Evolutionary conservation across 2,329 filamentous ascomycete species (phyloP), one percentile per base, ranked within the genome.

Genomic region (Erysiphe pulchra): DNA sequence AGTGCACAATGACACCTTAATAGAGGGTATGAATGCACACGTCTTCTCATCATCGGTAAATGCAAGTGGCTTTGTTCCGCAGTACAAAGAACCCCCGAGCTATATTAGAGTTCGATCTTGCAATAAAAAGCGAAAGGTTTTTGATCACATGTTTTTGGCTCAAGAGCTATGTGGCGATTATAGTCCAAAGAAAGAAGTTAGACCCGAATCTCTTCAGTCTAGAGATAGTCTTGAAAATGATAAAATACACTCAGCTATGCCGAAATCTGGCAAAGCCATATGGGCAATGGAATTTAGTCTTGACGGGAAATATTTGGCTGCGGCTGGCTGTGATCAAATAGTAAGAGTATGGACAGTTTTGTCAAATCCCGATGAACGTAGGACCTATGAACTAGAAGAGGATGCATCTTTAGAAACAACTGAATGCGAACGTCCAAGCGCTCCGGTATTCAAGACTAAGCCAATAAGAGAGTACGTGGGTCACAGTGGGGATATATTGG

Each of bases 211-310:
- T 12, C 16, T 33, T 12, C n/a, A 13, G 17, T 24, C 30, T 11
- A 24, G 24, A 12, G 14, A n/a, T 37, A n/a, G 14, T 2, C 14
- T n/a, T 37, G 17, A 37, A 37, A 37, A n/a, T 17, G 34, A 37
- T 10, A 54, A 33, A 62, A 61, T 40, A 46, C 50, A 11, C 51
- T 53, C 17, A 51, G 49, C 18, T 44, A 54, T 54, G 46, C 18
- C 51, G 32, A 56, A 53, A 20, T 45, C 49, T 9, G 48, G 66
- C 34, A 71, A 80, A 49, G 85, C 90, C 0, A 77, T 93, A 32
- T 98, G 90, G 90, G 78, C 87, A 0, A 74, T 83, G 50, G 82
- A 90, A 55, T 95, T 95, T 56, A 95, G 87, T 56, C 78, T 78
- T 49, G 87, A 95, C 62, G 90, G 90, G 5, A 81, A 70, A 55